Evolutionary conservation across 495 filamentous ascomycete species (phyloP).

Genomic region (Aspergillus coremiiformis): DNA sequence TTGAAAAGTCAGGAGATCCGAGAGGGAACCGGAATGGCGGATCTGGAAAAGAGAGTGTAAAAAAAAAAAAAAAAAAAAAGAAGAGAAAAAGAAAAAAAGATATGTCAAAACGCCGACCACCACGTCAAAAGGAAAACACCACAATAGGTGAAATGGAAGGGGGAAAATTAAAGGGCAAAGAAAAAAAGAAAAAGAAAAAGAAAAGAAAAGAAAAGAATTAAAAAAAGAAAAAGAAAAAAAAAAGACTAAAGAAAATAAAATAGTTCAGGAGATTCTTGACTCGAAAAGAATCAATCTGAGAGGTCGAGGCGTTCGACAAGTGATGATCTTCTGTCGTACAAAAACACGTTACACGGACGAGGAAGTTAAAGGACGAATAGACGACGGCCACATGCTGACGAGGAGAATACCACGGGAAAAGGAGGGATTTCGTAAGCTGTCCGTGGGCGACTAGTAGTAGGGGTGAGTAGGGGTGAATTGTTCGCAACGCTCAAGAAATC

Average conservation of each 20-base stretch:
- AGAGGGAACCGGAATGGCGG: constrained; percentile 25
- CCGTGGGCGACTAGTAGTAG: neutral
- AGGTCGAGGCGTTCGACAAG: constrained; percentile 7
- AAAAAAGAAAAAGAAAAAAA: constrained; percentile 3
- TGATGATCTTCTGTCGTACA: constrained; percentile 23
- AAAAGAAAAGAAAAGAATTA: constrained; percentile 13
- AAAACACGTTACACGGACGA: constrained; percentile 34
- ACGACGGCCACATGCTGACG: constrained; percentile 38
- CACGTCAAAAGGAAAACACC: constrained; percentile 14
- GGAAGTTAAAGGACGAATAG: constrained; percentile 30
- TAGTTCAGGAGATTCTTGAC: constrained; percentile 8
- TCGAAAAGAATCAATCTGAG: constrained; percentile 8
- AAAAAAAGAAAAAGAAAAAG: constrained; percentile 20
- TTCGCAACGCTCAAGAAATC: constrained; percentile 5
- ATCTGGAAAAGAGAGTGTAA: constrained; percentile 23
- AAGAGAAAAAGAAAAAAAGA: constrained; percentile 4
- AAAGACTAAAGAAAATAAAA: neutral
- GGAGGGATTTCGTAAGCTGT: neutral
- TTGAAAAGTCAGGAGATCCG: constrained; percentile 37
- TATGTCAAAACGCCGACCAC: no score
- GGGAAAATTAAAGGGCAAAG: no score
- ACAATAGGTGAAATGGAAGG: constrained; percentile 21
- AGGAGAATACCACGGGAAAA: constrained; percentile 12
- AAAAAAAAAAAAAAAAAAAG: constrained; percentile 16
- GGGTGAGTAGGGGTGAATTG: constrained; percentile 12